Percentiles rank a stretch among this genome's conserved stretches.
phyloP scores from a whole-genome alignment of 169 alveolate species.

The Perkinsus marinus region DNA sequence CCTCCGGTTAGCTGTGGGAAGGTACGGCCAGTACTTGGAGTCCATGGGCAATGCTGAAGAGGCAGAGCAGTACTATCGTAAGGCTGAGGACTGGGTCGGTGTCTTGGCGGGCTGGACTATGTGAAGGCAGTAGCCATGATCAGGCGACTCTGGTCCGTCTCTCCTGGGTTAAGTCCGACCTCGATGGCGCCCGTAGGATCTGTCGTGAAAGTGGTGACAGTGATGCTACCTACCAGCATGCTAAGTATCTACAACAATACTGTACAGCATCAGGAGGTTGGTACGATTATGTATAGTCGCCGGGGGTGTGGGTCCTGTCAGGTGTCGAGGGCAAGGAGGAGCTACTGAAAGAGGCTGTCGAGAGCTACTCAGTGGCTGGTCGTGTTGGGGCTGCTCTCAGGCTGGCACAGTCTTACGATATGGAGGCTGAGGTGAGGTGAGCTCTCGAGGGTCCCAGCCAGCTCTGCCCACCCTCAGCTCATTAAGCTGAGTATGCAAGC shows the following conservation, averaged over 20 bases:
- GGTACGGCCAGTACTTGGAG: constrained; percentile 3
- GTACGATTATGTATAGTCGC: too few species aligned
- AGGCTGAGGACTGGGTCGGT: neutral
- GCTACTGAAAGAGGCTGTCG: constrained; percentile 48
- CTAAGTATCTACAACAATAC: neutral
- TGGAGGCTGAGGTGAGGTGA: constrained; percentile 52
- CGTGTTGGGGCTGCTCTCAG: constrained; percentile 59
- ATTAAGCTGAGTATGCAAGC: neutral
- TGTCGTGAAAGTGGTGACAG: neutral
- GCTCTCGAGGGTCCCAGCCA: constrained; percentile 6
- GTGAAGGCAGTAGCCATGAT: neutral
- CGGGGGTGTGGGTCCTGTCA: neutral
- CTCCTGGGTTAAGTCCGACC: neutral
- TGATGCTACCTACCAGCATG: neutral
- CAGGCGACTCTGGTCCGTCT: neutral
- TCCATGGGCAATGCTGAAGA: neutral
- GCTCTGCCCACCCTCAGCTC: neutral
- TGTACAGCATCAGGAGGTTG: neutral
- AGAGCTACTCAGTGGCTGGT: constrained; percentile 49
- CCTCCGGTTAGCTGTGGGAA: neutral
- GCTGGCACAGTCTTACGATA: constrained; percentile 53
- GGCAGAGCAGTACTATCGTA: neutral
- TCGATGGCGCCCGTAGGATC: neutral
- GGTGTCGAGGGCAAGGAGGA: neutral
- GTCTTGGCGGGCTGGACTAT: neutral